Evolutionary conservation across 352 stramenopile species (phyloP).

Genomic region (Phytophthora constricta): DNA sequence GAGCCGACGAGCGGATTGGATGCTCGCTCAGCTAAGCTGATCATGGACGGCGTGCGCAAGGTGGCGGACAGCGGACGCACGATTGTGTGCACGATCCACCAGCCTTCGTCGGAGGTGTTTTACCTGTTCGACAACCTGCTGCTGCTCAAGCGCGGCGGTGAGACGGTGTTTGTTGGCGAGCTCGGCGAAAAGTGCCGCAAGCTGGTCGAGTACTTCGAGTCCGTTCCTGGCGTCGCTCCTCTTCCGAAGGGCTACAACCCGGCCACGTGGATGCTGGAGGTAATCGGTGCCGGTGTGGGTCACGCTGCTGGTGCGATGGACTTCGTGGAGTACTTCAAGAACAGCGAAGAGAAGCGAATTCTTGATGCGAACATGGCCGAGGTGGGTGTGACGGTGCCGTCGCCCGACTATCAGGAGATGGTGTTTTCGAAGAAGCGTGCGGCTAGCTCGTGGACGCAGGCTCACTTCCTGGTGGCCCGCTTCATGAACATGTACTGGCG

Average conservation of each 20-base stretch:
- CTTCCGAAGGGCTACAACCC: slow-evolving; percentile 44
- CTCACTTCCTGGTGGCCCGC: slow-evolving; percentile 30
- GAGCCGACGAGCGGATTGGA: slow-evolving; percentile 85
- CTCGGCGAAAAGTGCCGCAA: slow-evolving; percentile 36
- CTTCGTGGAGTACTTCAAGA: slow-evolving; percentile 43
- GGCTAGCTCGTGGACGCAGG: slow-evolving; percentile 29
- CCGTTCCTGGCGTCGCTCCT: slow-evolving; percentile 24
- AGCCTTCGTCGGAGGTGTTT: slow-evolving; percentile 89
- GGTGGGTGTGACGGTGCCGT: slow-evolving; percentile 27
- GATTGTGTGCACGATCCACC: slow-evolving; percentile 92
- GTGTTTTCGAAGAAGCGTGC: slow-evolving; percentile 37
- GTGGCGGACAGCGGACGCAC: slow-evolving; percentile 67
- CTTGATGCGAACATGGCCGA: slow-evolving; percentile 29
- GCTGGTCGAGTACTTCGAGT: slow-evolving; percentile 35
- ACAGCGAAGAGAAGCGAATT: slow-evolving; percentile 20
- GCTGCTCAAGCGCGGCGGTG: slow-evolving; percentile 61
- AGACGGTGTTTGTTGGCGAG: slow-evolving; percentile 46
- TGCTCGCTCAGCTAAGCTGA: slow-evolving; percentile 70
- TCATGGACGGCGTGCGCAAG: slow-evolving; percentile 85
- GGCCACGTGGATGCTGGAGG: slow-evolving; percentile 40
- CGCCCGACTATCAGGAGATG: slow-evolving; percentile 29
- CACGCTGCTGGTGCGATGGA: slow-evolving; percentile 71
- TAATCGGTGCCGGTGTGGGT: slow-evolving; percentile 63
- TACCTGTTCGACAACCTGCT: slow-evolving; percentile 84
- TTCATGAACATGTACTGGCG: slow-evolving; percentile 78